Base-by-base conservation (phyloP, 306 rosid genomes). In the Sechiopsis laciniata region DNA sequence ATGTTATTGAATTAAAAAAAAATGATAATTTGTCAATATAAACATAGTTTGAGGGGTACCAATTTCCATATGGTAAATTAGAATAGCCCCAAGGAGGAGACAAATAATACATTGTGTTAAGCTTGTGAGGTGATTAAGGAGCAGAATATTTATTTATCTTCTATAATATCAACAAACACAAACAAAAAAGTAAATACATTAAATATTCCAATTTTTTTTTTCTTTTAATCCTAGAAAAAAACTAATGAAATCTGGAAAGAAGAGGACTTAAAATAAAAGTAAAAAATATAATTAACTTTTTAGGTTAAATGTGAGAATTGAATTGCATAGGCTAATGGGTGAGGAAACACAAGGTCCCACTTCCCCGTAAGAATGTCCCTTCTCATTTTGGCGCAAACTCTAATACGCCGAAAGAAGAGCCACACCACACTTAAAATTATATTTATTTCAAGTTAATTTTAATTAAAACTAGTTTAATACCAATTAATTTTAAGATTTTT, bases 401-500 rank as follows among this genome's bases (percentile, higher is more conserved):
- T 72, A 19, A 72, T 56, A 72, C 75, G 75, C 75, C 75, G 75
- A 72, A 73, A 73, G 76, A 73, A 17, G 55, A 51, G 73, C 50
- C 73, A 50, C 56, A 55, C 55, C 37, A 26, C 29, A 26, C 29
- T 26, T 26, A 26, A 26, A 26, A 26, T 26, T 26, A 26, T 26
- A 26, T 26, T 26, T 26, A 26, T 26, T 26, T 26, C 29, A 26
- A 26, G 29, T 26, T 26, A 1, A 26, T 26, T 26, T 26, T 26
- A 26, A 26, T 26, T 26, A 26, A 26, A 26, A 26, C 2, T 26
- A 26, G 29, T 26, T 26, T 26, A 26, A 26, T 26, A 26, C n/a
- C n/a, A n/a, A n/a, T n/a, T n/a, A n/a, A n/a, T n/a, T n/a, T n/a
- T n/a, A n/a, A n/a, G n/a, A n/a, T n/a, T n/a, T n/a, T n/a, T n/a